Evolutionary conservation across 495 filamentous ascomycete species (phyloP).

Genomic region (Neurospora pannonica): DNA sequence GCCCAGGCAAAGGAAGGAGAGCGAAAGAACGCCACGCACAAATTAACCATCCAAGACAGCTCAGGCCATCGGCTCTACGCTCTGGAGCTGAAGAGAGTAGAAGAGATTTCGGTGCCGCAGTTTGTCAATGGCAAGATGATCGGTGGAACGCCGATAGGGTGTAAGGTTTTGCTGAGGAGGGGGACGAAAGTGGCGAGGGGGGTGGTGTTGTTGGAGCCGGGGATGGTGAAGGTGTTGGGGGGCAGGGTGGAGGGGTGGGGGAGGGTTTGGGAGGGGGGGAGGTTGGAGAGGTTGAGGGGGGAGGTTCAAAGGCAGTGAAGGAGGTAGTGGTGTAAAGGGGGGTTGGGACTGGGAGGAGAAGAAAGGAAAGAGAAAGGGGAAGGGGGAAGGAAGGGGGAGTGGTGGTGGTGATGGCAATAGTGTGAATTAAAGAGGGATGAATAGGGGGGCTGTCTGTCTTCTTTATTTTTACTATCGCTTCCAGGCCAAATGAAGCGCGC

Average conservation of each 20-base stretch:
- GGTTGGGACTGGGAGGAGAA: rapidly evolving
- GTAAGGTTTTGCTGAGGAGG: constrained; percentile 66
- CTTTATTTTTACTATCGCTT: no score
- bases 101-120: constrained; percentile 53
- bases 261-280: constrained; percentile 60
- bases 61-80: constrained; percentile 59
- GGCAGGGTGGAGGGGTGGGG: constrained; percentile 82
- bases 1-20: not conserved
- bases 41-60: constrained; percentile 74
- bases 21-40: constrained; percentile 54
- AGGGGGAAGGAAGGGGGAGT: not conserved
- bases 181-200: constrained; percentile 60
- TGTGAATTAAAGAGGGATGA: no score
- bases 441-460: no score
- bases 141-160: constrained; percentile 61
- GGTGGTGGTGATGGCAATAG: no score
- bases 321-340: not conserved
- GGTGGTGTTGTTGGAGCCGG: constrained; percentile 64
- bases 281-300: constrained; percentile 58
- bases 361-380: no score
- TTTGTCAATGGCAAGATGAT: constrained; percentile 54
- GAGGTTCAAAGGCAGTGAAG: constrained; percentile 34
- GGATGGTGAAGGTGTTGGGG: constrained; percentile 55
- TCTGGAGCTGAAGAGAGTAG: constrained; percentile 60
- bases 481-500: not conserved